phyloP scores from a whole-genome alignment of 1,284 basidiomycete species.

The Tilletia setariae region DNA sequence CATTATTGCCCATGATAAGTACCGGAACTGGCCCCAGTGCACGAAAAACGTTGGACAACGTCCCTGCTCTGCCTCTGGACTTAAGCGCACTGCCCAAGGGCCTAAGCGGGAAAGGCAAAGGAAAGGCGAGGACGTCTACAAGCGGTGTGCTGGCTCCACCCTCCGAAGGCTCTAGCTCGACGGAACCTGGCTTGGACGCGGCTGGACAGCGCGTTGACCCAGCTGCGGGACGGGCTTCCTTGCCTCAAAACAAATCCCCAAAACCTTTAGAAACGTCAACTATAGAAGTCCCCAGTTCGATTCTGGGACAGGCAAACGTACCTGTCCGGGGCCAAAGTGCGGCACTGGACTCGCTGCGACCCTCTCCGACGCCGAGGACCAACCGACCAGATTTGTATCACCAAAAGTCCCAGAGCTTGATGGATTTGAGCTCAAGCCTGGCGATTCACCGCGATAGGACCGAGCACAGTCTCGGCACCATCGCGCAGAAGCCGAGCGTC shows the following conservation, averaged over 20 bases:
- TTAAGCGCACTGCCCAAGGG: not conserved
- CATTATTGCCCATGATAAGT: no score
- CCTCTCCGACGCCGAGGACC: constrained; percentile 8
- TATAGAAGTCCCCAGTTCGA: constrained; percentile 11
- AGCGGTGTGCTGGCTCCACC: no score
- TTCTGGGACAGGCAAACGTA: not conserved
- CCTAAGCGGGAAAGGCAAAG: not conserved
- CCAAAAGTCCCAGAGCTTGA: constrained; percentile 43
- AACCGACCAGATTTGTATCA: constrained; percentile 41
- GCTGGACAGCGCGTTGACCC: no score
- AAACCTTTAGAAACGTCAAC: not conserved
- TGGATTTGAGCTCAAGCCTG: constrained; percentile 33
- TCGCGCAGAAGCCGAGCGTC: no score
- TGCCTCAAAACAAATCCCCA: constrained; percentile 1
- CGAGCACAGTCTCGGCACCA: no score
- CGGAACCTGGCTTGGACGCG: not conserved
- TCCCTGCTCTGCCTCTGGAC: not conserved
- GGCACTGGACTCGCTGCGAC: constrained; percentile 6
- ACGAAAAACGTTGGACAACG: constrained; percentile 17
- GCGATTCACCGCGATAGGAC: not conserved
- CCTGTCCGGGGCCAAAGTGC: not conserved
- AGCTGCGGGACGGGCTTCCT: not conserved
- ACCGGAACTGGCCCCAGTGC: not conserved
- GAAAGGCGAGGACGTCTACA: not conserved
- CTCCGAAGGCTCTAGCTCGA: not conserved